A percentile compares a stretch with the other conserved stretches of the same genome.
Evolutionary conservation across 805 yeast species (phyloP).

Genomic region (Yamadazyma insecticola): DNA sequence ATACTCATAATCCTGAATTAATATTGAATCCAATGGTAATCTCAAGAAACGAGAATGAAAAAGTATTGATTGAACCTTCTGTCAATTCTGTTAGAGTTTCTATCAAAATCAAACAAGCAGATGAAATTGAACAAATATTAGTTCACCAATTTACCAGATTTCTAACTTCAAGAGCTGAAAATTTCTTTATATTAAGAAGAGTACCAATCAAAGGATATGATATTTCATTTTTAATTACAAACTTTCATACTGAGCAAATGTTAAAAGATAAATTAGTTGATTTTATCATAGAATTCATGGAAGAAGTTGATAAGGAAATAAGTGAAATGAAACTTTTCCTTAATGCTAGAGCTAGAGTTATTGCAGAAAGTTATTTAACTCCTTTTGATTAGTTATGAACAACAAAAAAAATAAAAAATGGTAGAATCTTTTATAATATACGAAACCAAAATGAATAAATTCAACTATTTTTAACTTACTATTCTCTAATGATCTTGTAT

Average conservation of each 20-base stretch:
- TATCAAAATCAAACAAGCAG: constrained; percentile 93
- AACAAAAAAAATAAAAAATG: too few relatives aligned
- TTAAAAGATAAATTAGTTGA: constrained; percentile 92
- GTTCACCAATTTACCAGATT: constrained; percentile 94
- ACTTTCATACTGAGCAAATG: constrained; percentile 93
- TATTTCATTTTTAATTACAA: constrained; percentile 88
- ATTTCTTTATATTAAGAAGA: constrained; percentile 86
- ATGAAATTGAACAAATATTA: constrained; percentile 90
- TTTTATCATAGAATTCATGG: constrained; percentile 97
- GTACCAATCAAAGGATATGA: constrained; percentile 88
- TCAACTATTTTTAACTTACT: too few relatives aligned
- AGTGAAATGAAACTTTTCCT: constrained; percentile 96
- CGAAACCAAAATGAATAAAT: too few relatives aligned
- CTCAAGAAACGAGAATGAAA: constrained; percentile 90
- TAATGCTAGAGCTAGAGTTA: constrained; percentile 96
- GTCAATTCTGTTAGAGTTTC: constrained; percentile 89
- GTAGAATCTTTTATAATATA: too few relatives aligned
- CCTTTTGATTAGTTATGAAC: constrained; percentile 60
- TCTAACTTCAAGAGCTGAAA: constrained; percentile 92
- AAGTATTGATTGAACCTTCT: constrained; percentile 88
- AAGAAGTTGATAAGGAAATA: constrained; percentile 97
- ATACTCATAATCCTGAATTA: constrained; percentile 68
- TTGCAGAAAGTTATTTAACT: constrained; percentile 91
- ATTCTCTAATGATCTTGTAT: background rate
- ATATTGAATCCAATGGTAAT: constrained; percentile 84